Evolutionary conservation across 768 basidiomycete species (phyloP).

Genomic region (Boletus pseudo-olivaceus): DNA sequence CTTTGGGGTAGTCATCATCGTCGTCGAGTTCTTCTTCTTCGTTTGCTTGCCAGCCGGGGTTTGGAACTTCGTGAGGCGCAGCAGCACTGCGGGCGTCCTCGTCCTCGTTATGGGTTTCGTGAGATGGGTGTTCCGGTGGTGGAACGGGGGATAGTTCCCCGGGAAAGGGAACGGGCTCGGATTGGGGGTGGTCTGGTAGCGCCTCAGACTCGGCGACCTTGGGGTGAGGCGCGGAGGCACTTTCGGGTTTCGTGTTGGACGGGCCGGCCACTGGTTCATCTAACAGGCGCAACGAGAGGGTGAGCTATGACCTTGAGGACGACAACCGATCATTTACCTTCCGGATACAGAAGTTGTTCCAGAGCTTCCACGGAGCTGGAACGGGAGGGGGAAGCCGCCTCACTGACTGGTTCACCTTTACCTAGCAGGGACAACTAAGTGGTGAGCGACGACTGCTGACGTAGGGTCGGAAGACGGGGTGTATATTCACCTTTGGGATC

Average conservation of each 20-base stretch:
- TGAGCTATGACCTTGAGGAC: not conserved
- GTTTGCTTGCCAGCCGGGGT: constrained; percentile 2
- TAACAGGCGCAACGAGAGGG: not conserved
- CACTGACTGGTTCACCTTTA: constrained; percentile 1
- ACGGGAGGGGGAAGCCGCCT: not conserved
- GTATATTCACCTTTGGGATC: constrained; percentile 6
- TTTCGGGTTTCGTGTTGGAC: not conserved
- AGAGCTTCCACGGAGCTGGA: constrained; percentile 8
- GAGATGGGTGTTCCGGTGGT: not conserved
- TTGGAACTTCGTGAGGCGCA: not conserved
- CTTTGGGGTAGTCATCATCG: constrained; percentile 1
- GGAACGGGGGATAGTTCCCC: too few species aligned
- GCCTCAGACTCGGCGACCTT: not conserved
- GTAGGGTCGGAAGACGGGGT: not conserved
- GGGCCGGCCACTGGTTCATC: constrained; percentile 8
- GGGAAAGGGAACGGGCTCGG: not conserved
- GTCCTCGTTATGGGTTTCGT: not conserved
- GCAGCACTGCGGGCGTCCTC: not conserved
- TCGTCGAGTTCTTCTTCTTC: not conserved
- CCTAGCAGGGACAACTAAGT: not conserved
- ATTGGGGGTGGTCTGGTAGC: not conserved
- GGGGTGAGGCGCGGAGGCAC: not conserved
- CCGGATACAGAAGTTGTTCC: constrained; percentile 7
- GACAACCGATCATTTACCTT: constrained; percentile 2
- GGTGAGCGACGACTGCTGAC: not conserved